Evolutionary conservation across 768 basidiomycete genomes (phyloP), one percentile per base, ranked within the genome.

Genomic region (Imleria badia): DNA sequence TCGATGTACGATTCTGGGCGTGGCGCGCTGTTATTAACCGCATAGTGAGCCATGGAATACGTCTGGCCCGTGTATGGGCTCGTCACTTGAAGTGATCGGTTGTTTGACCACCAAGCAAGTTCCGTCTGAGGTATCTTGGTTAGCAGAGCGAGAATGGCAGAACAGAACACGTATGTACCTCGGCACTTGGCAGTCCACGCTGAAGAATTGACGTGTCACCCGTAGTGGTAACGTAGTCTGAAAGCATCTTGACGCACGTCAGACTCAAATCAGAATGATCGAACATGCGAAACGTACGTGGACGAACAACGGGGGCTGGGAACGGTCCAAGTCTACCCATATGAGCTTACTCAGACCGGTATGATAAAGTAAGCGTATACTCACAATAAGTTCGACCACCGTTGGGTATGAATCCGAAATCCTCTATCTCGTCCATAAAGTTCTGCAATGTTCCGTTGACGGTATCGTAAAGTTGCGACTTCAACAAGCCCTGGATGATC

Each of bases 341-440:
- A 23, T 63, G 23, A 52, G 38, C 14, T 20, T 26, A 45, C 10
- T 23, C 30, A 17, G 15, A 7, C 3, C 7, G 10, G 4, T 1
- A 14, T 3, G 3, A 13, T 3, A 51, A 0, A 14, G 17, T 17
- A 43, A 43, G 9, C 6, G 1, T 20, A 43, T 3, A n/a, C 73
- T 53, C 62, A 87, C 87, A 97, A 65, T 97, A 97, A 47, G 90
- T 92, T 12, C 94, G 80, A 5, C 93, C 94, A 8, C 95, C 95
- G 63, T 97, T 98, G 2, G 95, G 95, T 58, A 98, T 87, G 74
- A 97, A 98, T 0, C 94, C 95, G 62, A 90, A 83, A 22, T 68
- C 66, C 38, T 88, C 83, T 43, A 98, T 75, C 66, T 96, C 87
- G 64, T 98, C 94, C 93, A 97, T 94, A 66, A 98, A 97, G 73